Evolutionary conservation across 2,329 filamentous ascomycete species (phyloP).

Genomic region (Arthrobotrys megalospora): DNA sequence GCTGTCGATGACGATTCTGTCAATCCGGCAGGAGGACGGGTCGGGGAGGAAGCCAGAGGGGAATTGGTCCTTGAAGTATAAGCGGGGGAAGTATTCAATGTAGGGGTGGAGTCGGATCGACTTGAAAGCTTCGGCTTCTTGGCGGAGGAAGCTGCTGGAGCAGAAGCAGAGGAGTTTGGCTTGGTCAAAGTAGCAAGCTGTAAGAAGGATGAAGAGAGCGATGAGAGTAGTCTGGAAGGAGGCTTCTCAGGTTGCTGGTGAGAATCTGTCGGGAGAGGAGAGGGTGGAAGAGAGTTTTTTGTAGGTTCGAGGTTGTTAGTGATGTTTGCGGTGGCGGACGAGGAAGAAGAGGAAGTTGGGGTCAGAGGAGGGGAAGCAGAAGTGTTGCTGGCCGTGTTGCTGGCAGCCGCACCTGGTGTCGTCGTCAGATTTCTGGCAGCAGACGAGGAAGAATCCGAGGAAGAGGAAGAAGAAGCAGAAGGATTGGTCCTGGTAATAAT

Average conservation of each 20-base stretch:
- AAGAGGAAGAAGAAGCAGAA: neutral
- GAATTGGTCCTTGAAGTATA: constrained; percentile 45
- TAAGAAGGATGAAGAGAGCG: constrained; percentile 51
- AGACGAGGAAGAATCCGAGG: constrained; percentile 23
- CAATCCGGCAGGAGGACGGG: constrained; percentile 43
- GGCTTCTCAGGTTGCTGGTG: constrained; percentile 21
- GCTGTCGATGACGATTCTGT: constrained; percentile 58
- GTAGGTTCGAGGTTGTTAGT: constrained; percentile 40
- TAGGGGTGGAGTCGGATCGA: constrained; percentile 48
- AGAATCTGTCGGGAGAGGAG: constrained; percentile 24
- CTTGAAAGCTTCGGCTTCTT: constrained; percentile 49
- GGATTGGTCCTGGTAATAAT: constrained; percentile 18
- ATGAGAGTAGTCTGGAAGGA: constrained; percentile 47
- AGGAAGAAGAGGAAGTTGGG: constrained; percentile 35
- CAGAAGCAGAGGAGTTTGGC: constrained; percentile 15
- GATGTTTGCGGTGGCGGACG: constrained; percentile 50
- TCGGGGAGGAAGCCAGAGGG: constrained; percentile 53
- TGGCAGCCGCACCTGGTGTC: constrained; percentile 34
- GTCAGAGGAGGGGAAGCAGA: constrained; percentile 59
- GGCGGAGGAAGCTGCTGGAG: constrained; percentile 35
- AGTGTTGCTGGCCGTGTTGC: constrained; percentile 43
- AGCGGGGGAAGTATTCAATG: constrained; percentile 31
- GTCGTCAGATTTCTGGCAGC: constrained; percentile 30
- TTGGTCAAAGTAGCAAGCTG: constrained; percentile 51
- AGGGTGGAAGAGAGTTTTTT: constrained; percentile 42